Percentiles rank a stretch among this genome's conserved stretches.
Evolutionary conservation across 441 rosid species (phyloP).

Genomic region (Omphalea diandra): DNA sequence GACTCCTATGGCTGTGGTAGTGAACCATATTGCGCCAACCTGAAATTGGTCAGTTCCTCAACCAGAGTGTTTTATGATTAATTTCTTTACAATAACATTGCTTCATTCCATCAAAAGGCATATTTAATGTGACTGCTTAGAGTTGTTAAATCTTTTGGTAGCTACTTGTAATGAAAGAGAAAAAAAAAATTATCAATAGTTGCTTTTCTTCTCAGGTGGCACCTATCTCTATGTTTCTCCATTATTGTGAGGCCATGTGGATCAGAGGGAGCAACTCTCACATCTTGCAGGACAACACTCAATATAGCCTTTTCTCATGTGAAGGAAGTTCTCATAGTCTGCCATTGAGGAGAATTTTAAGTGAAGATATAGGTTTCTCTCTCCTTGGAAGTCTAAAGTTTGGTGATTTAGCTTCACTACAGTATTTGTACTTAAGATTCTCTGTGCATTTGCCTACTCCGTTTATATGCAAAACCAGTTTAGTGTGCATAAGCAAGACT

Average conservation of each 20-base stretch:
- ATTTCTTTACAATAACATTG: background rate
- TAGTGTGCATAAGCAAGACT: slow-evolving; percentile 10
- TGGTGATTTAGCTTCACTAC: slow-evolving; percentile 23
- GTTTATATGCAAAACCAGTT: slow-evolving; percentile 11
- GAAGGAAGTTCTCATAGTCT: slow-evolving; percentile 35
- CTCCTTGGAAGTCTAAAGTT: slow-evolving; percentile 84
- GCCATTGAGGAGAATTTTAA: slow-evolving; percentile 49
- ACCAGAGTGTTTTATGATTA: slow-evolving; percentile 9
- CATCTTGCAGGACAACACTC: slow-evolving; percentile 19
- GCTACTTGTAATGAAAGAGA: background rate
- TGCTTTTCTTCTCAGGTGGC: slow-evolving; percentile 49
- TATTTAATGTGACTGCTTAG: background rate
- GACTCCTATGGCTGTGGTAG: slow-evolving; percentile 53
- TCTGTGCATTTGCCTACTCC: background rate
- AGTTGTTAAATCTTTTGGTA: background rate
- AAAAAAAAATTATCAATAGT: slow-evolving; percentile 18
- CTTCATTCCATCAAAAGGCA: slow-evolving; percentile 5
- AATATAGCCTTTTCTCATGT: slow-evolving; percentile 25
- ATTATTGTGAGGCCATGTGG: slow-evolving; percentile 54
- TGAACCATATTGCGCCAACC: slow-evolving; percentile 43
- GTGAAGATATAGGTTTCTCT: slow-evolving; percentile 54
- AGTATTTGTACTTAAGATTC: background rate
- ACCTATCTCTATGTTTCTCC: slow-evolving; percentile 64
- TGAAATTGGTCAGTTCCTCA: slow-evolving; percentile 55
- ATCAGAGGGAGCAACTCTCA: slow-evolving; percentile 29